Percentiles rank a stretch among this genome's conserved stretches.
These are phyloP conservation scores for Zoysia pacifica DNA, from an alignment of 176 grass and related monocot species.

Conservation along the genomic window DNA sequence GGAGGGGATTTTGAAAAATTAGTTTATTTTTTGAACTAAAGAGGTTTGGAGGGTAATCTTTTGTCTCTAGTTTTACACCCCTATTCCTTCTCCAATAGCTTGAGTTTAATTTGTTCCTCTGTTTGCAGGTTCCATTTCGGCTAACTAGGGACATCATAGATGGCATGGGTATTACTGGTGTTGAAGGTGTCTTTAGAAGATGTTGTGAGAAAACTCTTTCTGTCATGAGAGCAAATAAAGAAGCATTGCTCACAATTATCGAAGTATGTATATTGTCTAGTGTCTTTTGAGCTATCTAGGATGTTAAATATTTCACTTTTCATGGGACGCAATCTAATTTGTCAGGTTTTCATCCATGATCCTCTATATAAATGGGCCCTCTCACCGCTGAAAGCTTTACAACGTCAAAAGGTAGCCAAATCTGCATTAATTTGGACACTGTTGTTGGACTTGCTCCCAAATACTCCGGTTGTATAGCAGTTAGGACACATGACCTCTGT, in stretches of 20 bases:
- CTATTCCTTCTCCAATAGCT: background rate
- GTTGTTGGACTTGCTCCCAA: background rate
- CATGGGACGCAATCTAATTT: slow-evolving; percentile 31
- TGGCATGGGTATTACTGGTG: slow-evolving; percentile 92
- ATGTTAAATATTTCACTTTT: slow-evolving; percentile 22
- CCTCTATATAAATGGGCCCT: slow-evolving; percentile 99
- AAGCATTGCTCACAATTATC: slow-evolving; percentile 86
- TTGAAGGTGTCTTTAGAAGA: slow-evolving; percentile 94
- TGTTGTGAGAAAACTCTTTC: slow-evolving; percentile 94
- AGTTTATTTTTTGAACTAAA: too few relatives aligned
- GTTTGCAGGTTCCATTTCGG: slow-evolving; percentile 79
- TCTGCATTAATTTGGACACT: background rate
- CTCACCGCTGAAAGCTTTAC: slow-evolving; percentile 94
- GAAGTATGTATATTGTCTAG: slow-evolving; percentile 57
- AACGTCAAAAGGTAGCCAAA: slow-evolving; percentile 76
- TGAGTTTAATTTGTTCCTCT: slow-evolving; percentile 26
- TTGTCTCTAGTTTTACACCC: too few relatives aligned
- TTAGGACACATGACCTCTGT: background rate
- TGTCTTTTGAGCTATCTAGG: slow-evolving; percentile 1
- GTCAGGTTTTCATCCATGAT: slow-evolving; percentile 88
- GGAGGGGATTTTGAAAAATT: too few relatives aligned
- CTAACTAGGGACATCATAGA: slow-evolving; percentile 90
- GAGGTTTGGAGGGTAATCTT: too few relatives aligned
- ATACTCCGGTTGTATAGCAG: background rate
- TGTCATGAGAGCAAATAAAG: slow-evolving; percentile 94